These are phyloP conservation scores for Nothomitra cinnamomea DNA, from an alignment of 2,329 filamentous ascomycete species.

Conservation along the genomic window DNA sequence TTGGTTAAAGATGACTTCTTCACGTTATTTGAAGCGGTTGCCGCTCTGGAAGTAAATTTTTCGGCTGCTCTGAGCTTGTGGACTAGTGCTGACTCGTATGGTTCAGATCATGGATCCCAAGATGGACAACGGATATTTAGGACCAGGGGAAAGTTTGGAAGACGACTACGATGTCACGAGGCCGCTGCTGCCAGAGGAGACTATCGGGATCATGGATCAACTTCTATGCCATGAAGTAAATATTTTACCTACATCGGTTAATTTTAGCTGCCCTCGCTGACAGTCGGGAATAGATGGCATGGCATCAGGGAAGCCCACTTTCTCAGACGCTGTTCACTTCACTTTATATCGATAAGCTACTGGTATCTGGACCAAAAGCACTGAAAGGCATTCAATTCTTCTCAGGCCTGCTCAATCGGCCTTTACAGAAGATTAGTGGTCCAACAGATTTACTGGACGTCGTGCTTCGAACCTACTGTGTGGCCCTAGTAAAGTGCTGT, in stretches of 20 bases:
- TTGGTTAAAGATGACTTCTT: constrained; percentile 42
- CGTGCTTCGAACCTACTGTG: constrained; percentile 69
- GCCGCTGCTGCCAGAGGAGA: constrained; percentile 55
- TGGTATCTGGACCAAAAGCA: constrained; percentile 49
- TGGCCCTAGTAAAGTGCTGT: constrained; percentile 71
- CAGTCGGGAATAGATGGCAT: constrained; percentile 52
- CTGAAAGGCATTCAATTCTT: constrained; percentile 49
- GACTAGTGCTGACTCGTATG: background rate
- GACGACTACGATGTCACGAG: constrained; percentile 61
- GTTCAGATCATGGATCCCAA: constrained; percentile 92
- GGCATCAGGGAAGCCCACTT: constrained; percentile 90
- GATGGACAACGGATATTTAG: constrained; percentile 87
- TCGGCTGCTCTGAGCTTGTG: background rate
- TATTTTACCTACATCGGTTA: constrained; percentile 2
- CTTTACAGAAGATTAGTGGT: background rate
- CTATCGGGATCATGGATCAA: constrained; percentile 88
- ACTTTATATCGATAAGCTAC: constrained; percentile 68
- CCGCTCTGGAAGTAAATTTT: constrained; percentile 37
- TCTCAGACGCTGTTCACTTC: constrained; percentile 92
- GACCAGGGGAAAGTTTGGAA: constrained; percentile 63
- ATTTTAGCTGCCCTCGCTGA: constrained; percentile 5
- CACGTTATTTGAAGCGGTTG: constrained; percentile 34
- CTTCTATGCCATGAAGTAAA: constrained; percentile 71
- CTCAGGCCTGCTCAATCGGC: constrained; percentile 12
- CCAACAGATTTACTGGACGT: constrained; percentile 35